Evolutionary conservation across 2,329 filamentous ascomycete species (phyloP), one percentile per base, ranked within the genome.

Genomic region (Elsinoe necatrix): DNA sequence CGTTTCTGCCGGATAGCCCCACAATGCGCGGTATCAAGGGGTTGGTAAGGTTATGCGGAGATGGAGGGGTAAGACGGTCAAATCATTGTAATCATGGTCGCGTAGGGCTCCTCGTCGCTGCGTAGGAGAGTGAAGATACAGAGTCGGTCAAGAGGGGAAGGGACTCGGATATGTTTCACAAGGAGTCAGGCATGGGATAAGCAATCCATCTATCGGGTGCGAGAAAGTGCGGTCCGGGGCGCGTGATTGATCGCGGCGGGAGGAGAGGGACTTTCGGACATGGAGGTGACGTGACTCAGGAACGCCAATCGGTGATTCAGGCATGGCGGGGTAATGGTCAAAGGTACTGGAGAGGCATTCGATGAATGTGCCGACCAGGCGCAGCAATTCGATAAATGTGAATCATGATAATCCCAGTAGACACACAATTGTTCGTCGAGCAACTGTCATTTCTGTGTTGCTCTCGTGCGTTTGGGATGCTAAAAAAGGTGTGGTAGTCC

Each of bases 221-320:
- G 9, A 5, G n/a, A 39, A 34, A 18, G 29, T 39, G 20, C 8
- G 18, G 29, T 16, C 16, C n/a, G 29, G 48, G 48, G 48, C 29
- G 48, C 29, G 48, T 35, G 48, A 50, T 50, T 50, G 45, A 50
- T 50, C 45, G 45, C 45, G 45, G 34, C 34, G 34, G 34, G 34
- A 37, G 45, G 45, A 50, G 27, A 23, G 45, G 45, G 45, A 50
- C 20, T 37, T 37, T 50, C 45, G 45, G 23, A 50, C 45, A 29
- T 50, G 14, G 16, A 31, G 16, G 45, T 50, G 45, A 50, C 45
- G 45, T 50, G 45, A 45, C 41, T 23, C 11, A 25, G 20, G 21
- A 45, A 45, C 41, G 41, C 45, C 25, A 50, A 50, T 50, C 45
- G 45, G 45, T 50, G 21, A 50, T 50, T 29, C 45, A 50, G 34